Percentiles rank a stretch among this genome's conserved stretches.
Evolutionary conservation across 371 early-diverging fungal genomes (phyloP).

Genomic region (Mortierella sp.): DNA sequence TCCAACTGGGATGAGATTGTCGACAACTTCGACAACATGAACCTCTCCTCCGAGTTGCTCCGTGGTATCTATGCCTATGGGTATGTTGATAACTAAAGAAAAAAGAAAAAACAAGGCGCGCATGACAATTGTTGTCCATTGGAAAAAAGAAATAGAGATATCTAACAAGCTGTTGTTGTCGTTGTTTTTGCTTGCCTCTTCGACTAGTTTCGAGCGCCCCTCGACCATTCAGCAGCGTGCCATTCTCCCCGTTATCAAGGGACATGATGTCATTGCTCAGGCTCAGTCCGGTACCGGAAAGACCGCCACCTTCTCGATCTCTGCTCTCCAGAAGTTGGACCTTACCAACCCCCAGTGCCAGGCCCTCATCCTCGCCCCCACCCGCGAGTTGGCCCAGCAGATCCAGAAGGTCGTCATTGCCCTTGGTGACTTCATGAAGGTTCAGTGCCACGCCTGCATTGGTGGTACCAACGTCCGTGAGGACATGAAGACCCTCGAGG

Average conservation of each 20-base stretch:
- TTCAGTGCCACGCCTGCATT: conserved; percentile 87
- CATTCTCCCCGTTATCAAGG: conserved; percentile 87
- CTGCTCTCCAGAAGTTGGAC: conserved; percentile 91
- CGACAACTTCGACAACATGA: conserved; percentile 89
- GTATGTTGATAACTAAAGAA: conserved; percentile 33
- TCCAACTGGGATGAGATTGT: conserved; percentile 83
- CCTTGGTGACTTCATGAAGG: conserved; percentile 88
- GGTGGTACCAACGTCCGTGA: conserved; percentile 93
- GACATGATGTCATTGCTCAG: conserved; percentile 94
- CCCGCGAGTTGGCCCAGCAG: conserved; percentile 95
- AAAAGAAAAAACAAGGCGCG: no score
- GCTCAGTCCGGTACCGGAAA: conserved; percentile 99
- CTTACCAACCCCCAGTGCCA: conserved; percentile 79
- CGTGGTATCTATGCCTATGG: conserved; percentile 93
- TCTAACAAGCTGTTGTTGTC: not conserved
- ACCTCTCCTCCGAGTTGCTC: conserved; percentile 85
- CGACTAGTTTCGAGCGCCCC: conserved; percentile 85
- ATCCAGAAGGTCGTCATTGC: conserved; percentile 88
- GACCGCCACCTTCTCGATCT: conserved; percentile 97
- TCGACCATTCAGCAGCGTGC: conserved; percentile 95
- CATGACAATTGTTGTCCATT: no score
- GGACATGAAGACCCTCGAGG: conserved; percentile 78
- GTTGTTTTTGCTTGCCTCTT: not conserved
- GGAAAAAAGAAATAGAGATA: not conserved
- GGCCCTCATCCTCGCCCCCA: conserved; percentile 91